Conservation (phyloP, 2,329 filamentous ascomycete species). For the Lachnellula subtilissima region DNA sequence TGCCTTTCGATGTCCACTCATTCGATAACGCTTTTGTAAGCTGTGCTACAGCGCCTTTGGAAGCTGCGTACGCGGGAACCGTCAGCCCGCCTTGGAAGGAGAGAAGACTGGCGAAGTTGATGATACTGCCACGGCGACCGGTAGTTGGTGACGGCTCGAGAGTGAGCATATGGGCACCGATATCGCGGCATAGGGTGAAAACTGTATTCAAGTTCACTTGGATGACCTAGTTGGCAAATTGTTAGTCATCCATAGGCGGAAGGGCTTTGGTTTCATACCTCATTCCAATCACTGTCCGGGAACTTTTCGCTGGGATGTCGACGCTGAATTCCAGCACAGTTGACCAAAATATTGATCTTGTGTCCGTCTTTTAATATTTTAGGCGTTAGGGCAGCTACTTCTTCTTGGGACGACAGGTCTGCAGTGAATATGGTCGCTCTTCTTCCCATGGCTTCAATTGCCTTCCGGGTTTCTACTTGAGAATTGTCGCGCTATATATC, state of each 20-base stretch:
- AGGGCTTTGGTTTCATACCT: conserved; percentile 57
- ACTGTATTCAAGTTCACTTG: conserved; percentile 83
- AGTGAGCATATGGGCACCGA: conserved; percentile 72
- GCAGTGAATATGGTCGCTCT: conserved; percentile 63
- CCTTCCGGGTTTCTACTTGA: conserved; percentile 45
- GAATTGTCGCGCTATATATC: conserved; percentile 24
- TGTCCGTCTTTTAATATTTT: conserved; percentile 49
- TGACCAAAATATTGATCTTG: conserved; percentile 41
- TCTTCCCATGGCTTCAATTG: conserved; percentile 61
- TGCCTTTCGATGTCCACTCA: conserved; percentile 75
- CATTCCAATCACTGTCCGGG: conserved; percentile 36
- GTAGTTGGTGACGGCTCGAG: conserved; percentile 63
- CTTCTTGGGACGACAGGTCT: conserved; percentile 58
- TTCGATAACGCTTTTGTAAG: conserved; percentile 64
- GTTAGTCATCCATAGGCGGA: conserved; percentile 34
- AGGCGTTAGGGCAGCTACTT: conserved; percentile 57
- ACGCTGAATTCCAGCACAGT: conserved; percentile 39
- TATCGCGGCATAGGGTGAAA: conserved; percentile 72
- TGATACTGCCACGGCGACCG: conserved; percentile 64
- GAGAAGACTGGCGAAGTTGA: conserved; percentile 82
- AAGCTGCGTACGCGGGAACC: conserved; percentile 81
- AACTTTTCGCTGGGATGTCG: conserved; percentile 36
- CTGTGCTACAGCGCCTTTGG: conserved; percentile 80
- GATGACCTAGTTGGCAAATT: conserved; percentile 43
- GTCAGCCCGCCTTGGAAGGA: conserved; percentile 88